A percentile compares a stretch with the other conserved stretches of the same genome.
These are phyloP conservation scores for Phytophthora cactorum DNA, from an alignment of 352 stramenopile genomes.

Conservation along the genomic window DNA sequence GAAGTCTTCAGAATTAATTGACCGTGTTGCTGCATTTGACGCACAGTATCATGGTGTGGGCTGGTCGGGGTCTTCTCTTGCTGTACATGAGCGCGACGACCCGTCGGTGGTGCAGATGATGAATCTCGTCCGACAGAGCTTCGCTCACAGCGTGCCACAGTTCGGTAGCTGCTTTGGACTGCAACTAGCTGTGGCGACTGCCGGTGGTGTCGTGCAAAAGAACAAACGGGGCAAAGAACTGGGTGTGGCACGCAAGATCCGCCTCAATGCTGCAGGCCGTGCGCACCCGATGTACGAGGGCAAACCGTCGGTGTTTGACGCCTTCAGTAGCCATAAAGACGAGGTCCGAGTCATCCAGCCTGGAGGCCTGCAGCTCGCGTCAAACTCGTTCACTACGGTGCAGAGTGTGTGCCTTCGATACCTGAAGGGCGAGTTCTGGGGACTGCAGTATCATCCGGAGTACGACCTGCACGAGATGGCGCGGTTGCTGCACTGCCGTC, in stretches of 20 bases:
- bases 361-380: slow-evolving; percentile 55
- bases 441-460: slow-evolving; percentile 79
- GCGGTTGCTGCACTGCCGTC: slow-evolving; percentile 69
- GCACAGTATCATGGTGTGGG: slow-evolving; percentile 71
- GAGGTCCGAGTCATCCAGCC: slow-evolving; percentile 65
- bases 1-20: not conserved
- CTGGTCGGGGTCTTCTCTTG: slow-evolving; percentile 80
- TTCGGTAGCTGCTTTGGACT: slow-evolving; percentile 82
- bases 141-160: slow-evolving; percentile 65
- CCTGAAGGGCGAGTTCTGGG: slow-evolving; percentile 80
- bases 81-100: slow-evolving; percentile 63
- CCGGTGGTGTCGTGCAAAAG: slow-evolving; percentile 61
- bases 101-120: slow-evolving; percentile 56
- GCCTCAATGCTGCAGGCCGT: slow-evolving; percentile 55
- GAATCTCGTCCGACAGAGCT: slow-evolving; percentile 45
- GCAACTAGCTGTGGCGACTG: slow-evolving; percentile 63
- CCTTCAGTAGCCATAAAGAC: slow-evolving; percentile 82
- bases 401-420: slow-evolving; percentile 64
- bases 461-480: slow-evolving; percentile 84
- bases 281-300: slow-evolving; percentile 79
- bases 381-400: slow-evolving; percentile 65
- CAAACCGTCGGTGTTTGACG: slow-evolving; percentile 72
- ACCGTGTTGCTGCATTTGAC: slow-evolving; percentile 9
- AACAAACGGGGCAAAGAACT: slow-evolving; percentile 75
- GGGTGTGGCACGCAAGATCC: slow-evolving; percentile 72